Evolutionary conservation across 2,329 filamentous ascomycete genomes (phyloP), one percentile per base, ranked within the genome.

Genomic region (Colletotrichum camelliae): DNA sequence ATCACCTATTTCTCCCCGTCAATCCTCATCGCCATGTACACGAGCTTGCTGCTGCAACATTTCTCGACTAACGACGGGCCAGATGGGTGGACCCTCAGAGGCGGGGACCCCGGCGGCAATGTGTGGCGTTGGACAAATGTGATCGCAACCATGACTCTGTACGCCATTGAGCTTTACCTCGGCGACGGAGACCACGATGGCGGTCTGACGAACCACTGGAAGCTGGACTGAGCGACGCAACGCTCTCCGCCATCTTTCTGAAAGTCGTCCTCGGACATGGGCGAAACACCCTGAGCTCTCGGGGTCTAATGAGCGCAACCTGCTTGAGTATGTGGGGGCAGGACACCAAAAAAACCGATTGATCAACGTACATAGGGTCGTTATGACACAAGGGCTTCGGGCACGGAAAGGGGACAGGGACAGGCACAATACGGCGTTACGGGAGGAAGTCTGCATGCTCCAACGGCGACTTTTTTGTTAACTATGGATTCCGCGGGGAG

Each of bases 121-220:
- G 90, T 94, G 21, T 98, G 95, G 95, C 91, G 96, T 70, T 98
- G 97, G 97, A 91, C 97, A 79, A 99, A 99, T 80, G 89, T 98
- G 57, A 94, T 93, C 7, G 92, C 93, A 66, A 98, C 96, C 1
- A 97, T 98, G 94, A 90, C 91, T 8, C 86, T 98, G 18, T 99
- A 99, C 83, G 94, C 95, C 5, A 89, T 98, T 58, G 97, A 99
- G 85, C 87, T 98, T 70, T 96, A 96, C 81, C 90, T 98, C 13
- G 95, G 95, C 27, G 94, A 94, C 78, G 94, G 95, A 71, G 95
- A 97, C 81, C 91, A 95, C 65, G 95, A 98, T 80, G 89, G 91
- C 37, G 89, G 91, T 35, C 84, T 95, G 73, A 92, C 92, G 5
- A 92, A 91, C 52, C 96, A 98, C 84, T 98, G 96, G 96, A 98